A percentile compares a stretch with the other conserved stretches of the same genome.
Evolutionary conservation across 495 filamentous ascomycete genomes (phyloP).

Genomic region (Aspergillus bridgeri): DNA sequence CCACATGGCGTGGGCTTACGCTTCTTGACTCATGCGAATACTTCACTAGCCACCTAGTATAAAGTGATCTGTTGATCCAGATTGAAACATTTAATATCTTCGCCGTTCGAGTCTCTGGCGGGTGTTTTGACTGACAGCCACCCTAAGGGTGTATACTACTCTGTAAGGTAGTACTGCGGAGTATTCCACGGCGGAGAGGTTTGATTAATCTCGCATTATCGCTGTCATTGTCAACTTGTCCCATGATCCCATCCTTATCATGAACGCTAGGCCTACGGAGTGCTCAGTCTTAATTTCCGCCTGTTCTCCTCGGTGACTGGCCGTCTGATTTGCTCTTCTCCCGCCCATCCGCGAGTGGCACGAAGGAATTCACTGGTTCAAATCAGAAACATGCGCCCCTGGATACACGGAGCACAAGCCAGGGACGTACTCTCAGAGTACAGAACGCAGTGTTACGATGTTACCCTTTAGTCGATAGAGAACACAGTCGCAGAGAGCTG

Average conservation of each 20-base stretch:
- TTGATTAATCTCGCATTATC: too few relatives aligned
- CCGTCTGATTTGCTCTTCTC: neutral
- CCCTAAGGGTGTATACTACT: too few relatives aligned
- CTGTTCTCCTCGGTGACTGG: neutral
- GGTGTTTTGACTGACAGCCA: neutral
- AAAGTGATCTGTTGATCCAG: neutral
- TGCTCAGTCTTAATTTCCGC: neutral
- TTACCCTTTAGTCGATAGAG: neutral
- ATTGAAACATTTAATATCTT: neutral
- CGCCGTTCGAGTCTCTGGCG: too few relatives aligned
- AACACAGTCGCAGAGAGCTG: neutral
- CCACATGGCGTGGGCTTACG: neutral
- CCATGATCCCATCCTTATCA: too few relatives aligned
- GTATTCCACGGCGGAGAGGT: too few relatives aligned
- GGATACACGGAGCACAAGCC: neutral
- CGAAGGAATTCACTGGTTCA: neutral
- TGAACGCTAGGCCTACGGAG: too few relatives aligned
- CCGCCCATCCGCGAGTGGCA: neutral
- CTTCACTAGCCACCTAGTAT: neutral
- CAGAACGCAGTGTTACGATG: too few relatives aligned
- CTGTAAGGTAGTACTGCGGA: too few relatives aligned
- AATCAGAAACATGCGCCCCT: neutral
- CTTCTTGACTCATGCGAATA: too few relatives aligned
- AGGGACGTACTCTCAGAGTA: too few relatives aligned
- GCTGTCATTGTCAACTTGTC: too few relatives aligned